Percentiles rank a stretch among this genome's conserved stretches.
Conservation (phyloP, 352 stramenopile species). For the Peronospora destructor region DNA sequence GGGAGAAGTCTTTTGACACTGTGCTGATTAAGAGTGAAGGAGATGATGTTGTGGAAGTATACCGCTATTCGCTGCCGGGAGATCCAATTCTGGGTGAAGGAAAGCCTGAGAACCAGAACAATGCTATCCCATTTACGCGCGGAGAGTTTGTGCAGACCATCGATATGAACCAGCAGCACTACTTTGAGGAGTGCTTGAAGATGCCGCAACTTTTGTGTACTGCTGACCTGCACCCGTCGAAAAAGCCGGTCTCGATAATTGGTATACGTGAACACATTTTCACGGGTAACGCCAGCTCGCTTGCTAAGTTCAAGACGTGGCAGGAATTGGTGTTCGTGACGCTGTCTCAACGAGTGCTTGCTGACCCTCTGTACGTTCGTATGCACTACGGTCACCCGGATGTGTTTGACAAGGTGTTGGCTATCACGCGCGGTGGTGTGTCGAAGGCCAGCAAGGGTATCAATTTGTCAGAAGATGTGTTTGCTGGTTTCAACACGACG, state of each 20-base stretch:
- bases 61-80: slow-evolving; percentile 72
- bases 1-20: slow-evolving; percentile 50
- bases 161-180: slow-evolving; percentile 86
- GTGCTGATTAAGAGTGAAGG: slow-evolving; percentile 78
- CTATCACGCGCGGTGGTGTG: slow-evolving; percentile 65
- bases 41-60: slow-evolving; percentile 70
- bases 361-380: slow-evolving; percentile 61
- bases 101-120: slow-evolving; percentile 86
- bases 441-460: slow-evolving; percentile 81
- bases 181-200: slow-evolving; percentile 84
- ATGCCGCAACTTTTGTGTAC: slow-evolving; percentile 76
- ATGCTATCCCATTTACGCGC: slow-evolving; percentile 68
- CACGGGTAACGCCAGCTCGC: slow-evolving; percentile 73
- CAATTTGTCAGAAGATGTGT: slow-evolving; percentile 83
- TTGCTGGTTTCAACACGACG: slow-evolving; percentile 76
- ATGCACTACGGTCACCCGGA: slow-evolving; percentile 85
- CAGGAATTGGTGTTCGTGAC: slow-evolving; percentile 83
- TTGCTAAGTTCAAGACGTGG: slow-evolving; percentile 83
- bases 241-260: slow-evolving; percentile 73
- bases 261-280: slow-evolving; percentile 87
- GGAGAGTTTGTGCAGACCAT: slow-evolving; percentile 86
- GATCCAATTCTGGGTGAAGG: slow-evolving; percentile 77
- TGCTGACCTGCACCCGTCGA: slow-evolving; percentile 56
- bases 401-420: slow-evolving; percentile 77
- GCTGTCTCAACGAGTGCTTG: slow-evolving; percentile 72